Evolutionary conservation across 1,139 yeast species (phyloP), one percentile per base, ranked within the genome.

Genomic region (Hansenula anomala): DNA sequence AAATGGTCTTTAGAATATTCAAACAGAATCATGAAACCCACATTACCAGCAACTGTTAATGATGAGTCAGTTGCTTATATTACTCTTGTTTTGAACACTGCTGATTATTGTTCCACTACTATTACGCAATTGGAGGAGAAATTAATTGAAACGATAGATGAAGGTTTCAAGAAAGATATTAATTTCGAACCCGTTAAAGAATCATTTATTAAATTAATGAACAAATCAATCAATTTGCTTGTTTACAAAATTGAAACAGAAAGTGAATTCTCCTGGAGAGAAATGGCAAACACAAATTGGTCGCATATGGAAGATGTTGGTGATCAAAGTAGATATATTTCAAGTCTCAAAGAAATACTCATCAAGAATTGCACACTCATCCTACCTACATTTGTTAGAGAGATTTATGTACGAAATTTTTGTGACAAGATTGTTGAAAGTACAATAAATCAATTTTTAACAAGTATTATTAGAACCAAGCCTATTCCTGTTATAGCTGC

Each of bases 51-150:
- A 1, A 53, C 62, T 10, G 69, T 66, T 7, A 67, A 65, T 28
- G 60, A 59, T 11, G 94, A 85, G 47, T 80, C 86, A 1, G 65
- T 86, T 20, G 73, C 73, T 38, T 76, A 84, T 41, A 71, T 86
- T 2, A 81, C 95, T 22, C 66, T 87, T 59, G 73, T 89, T 11
- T 63, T 92, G 25, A 87, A 89, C 51, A 92, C 98, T 0, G 89
- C 96, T 1, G 96, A 92, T 55, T 92, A 90, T 60, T 81, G 95
- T 44, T 75, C 86, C 23, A 71, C 78, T 15, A 92, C 96, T 7
- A 77, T 83, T 3, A 73, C 72, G 16, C 97, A 92, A 56, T 65
- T 92, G 38, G 88, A 79, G 51, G 85, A 81, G 30, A 78, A 75
- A 48, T 63, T 92, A 37, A 57, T 63, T 12, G 73, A 71, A 17